Base-by-base conservation (phyloP, 2,329 filamentous ascomycete species). In the Neurospora crassa region DNA sequence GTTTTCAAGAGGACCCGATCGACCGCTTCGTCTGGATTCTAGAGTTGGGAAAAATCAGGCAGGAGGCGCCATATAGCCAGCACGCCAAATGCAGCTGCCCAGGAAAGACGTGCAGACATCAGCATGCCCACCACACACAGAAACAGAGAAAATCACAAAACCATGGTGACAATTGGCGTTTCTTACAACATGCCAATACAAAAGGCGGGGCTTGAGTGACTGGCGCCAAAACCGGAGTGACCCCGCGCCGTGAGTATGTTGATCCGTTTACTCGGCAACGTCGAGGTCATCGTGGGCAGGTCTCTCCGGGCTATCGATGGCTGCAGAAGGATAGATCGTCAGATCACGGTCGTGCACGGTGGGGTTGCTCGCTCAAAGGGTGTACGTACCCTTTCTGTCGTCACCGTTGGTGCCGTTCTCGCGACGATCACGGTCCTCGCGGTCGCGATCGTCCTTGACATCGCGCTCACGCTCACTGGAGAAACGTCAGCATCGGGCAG, bases 241-340 rank as follows among this genome's bases (percentile, higher is more conserved):
- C 53, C 53, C 53, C 29, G 14, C 53, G 53, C 16, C 53, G 8
- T 37, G 29, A 63, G 53, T 63, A 29, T 7, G 16, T 29, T 34
- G 53, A 34, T 45, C 24, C 40, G 69, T 63, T 73, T 84, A 90
- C 84, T 98, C 96, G 78, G 94, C 95, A 79, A 96, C 94, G 81
- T 99, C 96, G 80, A 98, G 88, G 79, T 99, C 96, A 81, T 99
- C 96, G 79, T 97, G 93, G 77, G 90, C 91, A 74, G 92, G 90
- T 74, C 92, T 90, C 73, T 92, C 89, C 76, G 93, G 91, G 77
- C 92, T 93, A 76, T 96, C 93, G 78, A 91, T 84, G 79, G 88
- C 85, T 85, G 73, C 43, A n/a, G 24, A 63, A 29, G 53, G 71
- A 40, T 71, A 70, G 77, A 77, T 75, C 69, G 74, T 74, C 45